Evolutionary conservation across 345 rosid genomes (phyloP).

Genomic region (Leavenworthia alabamica): DNA sequence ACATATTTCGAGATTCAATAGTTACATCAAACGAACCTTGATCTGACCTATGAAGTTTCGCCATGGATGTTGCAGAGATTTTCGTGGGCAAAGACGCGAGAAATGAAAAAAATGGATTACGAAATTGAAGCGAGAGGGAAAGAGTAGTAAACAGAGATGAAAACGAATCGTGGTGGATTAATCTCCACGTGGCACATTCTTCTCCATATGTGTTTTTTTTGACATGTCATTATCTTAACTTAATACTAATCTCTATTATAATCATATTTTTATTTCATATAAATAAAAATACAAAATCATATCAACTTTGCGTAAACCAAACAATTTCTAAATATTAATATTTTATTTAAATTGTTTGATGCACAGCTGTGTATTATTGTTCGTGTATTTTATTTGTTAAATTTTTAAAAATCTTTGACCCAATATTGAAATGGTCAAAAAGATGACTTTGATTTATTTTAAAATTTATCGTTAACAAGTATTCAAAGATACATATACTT

Average conservation of each 20-base stretch:
- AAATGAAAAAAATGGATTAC: background rate
- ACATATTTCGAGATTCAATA: background rate
- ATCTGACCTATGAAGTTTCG: background rate
- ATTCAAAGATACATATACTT: background rate
- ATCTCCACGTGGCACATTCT: conserved; percentile 16
- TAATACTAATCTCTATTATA: conserved; percentile 1
- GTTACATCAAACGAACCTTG: conserved; percentile 7
- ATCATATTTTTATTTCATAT: background rate
- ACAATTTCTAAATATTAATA: background rate
- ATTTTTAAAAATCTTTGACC: background rate
- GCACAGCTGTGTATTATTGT: conserved; percentile 14
- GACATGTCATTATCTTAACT: background rate
- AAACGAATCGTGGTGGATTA: conserved; percentile 12
- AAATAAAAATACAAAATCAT: background rate
- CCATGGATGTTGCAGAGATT: conserved; percentile 13
- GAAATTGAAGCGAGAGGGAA: conserved; percentile 17
- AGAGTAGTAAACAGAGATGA: background rate
- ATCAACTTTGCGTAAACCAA: conserved; percentile 23
- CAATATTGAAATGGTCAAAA: background rate
- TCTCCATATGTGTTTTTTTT: conserved; percentile 2
- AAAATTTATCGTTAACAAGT: background rate
- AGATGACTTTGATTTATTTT: background rate
- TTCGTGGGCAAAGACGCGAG: background rate
- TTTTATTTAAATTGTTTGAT: background rate
- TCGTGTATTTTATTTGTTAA: background rate